phyloP scores from a whole-genome alignment of 352 stramenopile species.

The Hyphochytrium catenoides region DNA sequence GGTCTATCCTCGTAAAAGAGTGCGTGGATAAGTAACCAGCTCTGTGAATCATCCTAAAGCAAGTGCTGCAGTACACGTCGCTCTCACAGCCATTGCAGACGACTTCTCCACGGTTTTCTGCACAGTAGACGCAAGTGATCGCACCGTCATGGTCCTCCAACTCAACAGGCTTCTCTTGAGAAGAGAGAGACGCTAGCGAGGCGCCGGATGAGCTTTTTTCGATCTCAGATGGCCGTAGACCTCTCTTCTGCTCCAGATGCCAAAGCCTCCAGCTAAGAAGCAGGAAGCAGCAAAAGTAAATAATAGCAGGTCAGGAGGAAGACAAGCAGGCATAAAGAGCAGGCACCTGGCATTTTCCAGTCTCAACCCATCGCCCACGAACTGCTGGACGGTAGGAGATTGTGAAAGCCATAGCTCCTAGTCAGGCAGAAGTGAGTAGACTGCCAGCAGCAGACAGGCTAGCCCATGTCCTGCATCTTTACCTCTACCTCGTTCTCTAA shows the following conservation, averaged over 20 bases:
- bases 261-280: constrained; percentile 1
- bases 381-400: too few species aligned
- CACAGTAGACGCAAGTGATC: constrained; percentile 40
- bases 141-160: not conserved
- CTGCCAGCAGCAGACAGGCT: too few species aligned
- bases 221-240: not conserved
- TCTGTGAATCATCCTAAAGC: constrained; percentile 66
- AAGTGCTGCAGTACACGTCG: constrained; percentile 53
- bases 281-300: constrained; percentile 58
- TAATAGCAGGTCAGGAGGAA: too few species aligned
- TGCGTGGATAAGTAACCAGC: constrained; percentile 48
- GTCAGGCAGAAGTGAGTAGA: too few species aligned
- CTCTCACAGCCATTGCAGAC: constrained; percentile 57
- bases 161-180: not conserved
- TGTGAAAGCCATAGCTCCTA: too few species aligned
- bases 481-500: too few species aligned
- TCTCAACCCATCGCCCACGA: constrained; percentile 41
- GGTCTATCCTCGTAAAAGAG: constrained; percentile 33
- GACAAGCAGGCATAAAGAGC: too few species aligned
- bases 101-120: constrained; percentile 29
- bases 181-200: not conserved
- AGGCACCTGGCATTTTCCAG: constrained; percentile 58
- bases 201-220: constrained; percentile 1
- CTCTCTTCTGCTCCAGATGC: not conserved
- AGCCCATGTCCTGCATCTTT: too few species aligned